Evolutionary conservation across 805 yeast genomes (phyloP), one percentile per base, ranked within the genome.

Genomic region (Teunomyces stri): DNA sequence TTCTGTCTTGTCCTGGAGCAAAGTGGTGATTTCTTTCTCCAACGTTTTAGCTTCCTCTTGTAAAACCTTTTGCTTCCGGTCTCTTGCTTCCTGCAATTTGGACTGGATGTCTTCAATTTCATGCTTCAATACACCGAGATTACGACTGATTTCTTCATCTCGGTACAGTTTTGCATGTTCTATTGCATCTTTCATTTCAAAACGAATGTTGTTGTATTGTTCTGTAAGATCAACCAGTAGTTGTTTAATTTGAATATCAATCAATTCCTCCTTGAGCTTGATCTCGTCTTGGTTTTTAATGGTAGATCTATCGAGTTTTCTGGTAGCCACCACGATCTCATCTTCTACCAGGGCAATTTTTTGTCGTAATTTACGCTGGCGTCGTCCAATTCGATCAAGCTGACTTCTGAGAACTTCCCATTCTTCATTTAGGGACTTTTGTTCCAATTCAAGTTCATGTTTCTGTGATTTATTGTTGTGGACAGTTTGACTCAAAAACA

Each of bases 121-220:
- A n/a, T 15, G 13, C 13, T 13, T 18, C n/a, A 39, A 13, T 5
- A 16, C 31, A 5, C 12, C 11, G 20, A 29, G 10, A 6, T 27
- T 7, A 4, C 21, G 43, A 15, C 25, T 34, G 11, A 39, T 27
- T 6, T 29, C 43, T 18, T 59, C 60, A 50, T 65, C 68, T 12
- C 57, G 51, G 40, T 51, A 62, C 16, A 44, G 43, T 27, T 55
- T 51, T 0, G 71, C 69, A 3, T 53, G 47, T 13, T 60, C 54
- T 4, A 75, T 51, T 44, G 69, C 72, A 20, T 63, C 51, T n/a
- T 63, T 59, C 31, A 72, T 51, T 42, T 72, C 70, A 50, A 64
- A 67, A 28, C 61, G 58, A 33, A 68, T 49, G 33, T 66, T 68
- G 28, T 65, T 60, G 48, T 50, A 69, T 35, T 65, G 66, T 43